Conservation (phyloP, 768 basidiomycete genomes). For the Trametes gibbosa region DNA sequence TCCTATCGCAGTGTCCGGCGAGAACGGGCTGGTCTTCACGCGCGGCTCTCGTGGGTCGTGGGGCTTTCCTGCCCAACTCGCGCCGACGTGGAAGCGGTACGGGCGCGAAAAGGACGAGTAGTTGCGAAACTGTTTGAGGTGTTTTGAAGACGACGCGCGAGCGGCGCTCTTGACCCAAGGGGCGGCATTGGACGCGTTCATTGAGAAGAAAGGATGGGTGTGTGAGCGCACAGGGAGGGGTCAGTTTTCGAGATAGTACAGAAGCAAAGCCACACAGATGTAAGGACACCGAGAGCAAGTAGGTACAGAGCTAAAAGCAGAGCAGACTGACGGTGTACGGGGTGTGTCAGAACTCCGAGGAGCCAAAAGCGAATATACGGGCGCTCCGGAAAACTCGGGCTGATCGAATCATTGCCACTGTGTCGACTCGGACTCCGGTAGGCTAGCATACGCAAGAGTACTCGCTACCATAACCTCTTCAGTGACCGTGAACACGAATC, state of each 20-base stretch:
- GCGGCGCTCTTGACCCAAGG: conserved; percentile 5
- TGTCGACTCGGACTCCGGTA: not conserved
- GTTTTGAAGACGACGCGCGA: conserved; percentile 1
- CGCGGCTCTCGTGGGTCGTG: conserved; percentile 33
- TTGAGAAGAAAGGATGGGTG: not conserved
- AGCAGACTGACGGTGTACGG: too few species aligned
- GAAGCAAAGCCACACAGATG: too few species aligned
- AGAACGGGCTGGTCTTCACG: conserved; percentile 48
- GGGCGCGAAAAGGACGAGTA: conserved; percentile 39
- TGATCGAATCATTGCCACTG: not conserved
- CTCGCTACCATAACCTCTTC: not conserved
- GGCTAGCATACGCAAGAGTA: too few species aligned
- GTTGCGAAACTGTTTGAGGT: conserved; percentile 10
- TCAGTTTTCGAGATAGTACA: too few species aligned
- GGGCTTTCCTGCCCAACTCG: conserved; percentile 78
- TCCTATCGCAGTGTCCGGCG: conserved; percentile 55
- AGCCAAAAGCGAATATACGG: not conserved
- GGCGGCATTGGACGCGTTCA: conserved; percentile 6
- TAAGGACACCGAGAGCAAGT: too few species aligned
- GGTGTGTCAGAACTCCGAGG: too few species aligned
- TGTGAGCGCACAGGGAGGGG: too few species aligned
- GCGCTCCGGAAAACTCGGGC: conserved; percentile 1
- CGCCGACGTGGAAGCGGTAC: conserved; percentile 73
- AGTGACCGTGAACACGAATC: not conserved
- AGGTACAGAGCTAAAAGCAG: too few species aligned